Base-by-base conservation (phyloP, 2,329 filamentous ascomycete species). In the Ophiostoma piceae region DNA sequence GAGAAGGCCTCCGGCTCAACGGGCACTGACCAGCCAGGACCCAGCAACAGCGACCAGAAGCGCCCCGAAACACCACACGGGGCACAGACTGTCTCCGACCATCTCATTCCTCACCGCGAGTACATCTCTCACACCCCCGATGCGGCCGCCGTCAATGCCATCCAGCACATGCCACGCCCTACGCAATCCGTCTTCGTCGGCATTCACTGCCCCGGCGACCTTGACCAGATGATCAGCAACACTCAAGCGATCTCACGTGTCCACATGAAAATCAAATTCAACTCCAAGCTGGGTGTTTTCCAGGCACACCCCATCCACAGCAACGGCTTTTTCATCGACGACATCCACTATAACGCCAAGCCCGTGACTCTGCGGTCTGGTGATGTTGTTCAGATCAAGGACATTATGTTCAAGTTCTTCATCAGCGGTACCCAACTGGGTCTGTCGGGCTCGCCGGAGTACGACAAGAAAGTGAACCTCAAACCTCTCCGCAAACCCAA, bases 171-270 rank as follows among this genome's bases (percentile, higher is more conserved):
- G 5, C 87, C 88, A 1, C 86, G 87, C 32, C 86, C 87, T 0
- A 79, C 85, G 71, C 84, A 88, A 70, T 85, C 88, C 69, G 87
- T 89, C 2, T 84, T 91, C 71, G 84, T 93, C 67, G 87, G 87
- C 43, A 91, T 94, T 64, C 91, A 93, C 77, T 91, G 90, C 3
- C 87, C 87, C 0, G 85, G 85, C 1, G 68, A 57, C 41, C 57
- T 71, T 5, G 85, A 85, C 5, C 82, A 86, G 67, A 86, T 87
- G 71, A 85, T 87, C 2, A 82, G 78, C 71, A 87, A 85, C 72
- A 91, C 90, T 67, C 91, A 90, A 76, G 86, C 85, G 67, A 93
- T 94, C 69, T 94, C 91, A 3, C 83, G 90, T 72, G 82, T 90
- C 74, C 91, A 94, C 77, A 81, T 92, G 67, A 89, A 88, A 75